Base-by-base conservation (phyloP, 805 yeast genomes). In the Pichia exigua region DNA sequence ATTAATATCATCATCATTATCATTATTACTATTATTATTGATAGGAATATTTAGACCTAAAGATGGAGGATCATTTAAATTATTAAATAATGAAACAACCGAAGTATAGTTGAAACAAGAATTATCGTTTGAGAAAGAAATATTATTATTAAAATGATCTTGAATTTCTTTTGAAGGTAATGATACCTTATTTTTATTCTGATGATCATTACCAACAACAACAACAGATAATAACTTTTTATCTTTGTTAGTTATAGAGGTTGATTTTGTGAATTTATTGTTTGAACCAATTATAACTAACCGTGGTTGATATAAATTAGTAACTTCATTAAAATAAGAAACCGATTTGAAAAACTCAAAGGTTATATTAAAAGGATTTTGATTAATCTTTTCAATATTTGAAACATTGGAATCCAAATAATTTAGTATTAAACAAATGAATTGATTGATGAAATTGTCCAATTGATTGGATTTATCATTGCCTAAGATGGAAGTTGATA, bases 261-360 rank as follows among this genome's bases (percentile, higher is more conserved):
- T 62, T 39, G 64, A 62, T 53, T 59, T 59, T 46, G 63, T 58
- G 39, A 57, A 52, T n/a, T 47, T 52, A 42, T 55, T 53, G 41
- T 61, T 59, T 12, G 67, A 61, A 12, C 71, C 72, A 5, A 79
- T 73, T 13, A 78, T 65, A 17, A 82, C 74, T 48, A 80, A 58
- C 48, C 75, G 73, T 13, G 91, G 90, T 56, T 75, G 76, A 62
- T 84, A 82, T 27, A 83, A 65, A 49, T 74, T 69, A 58, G 80
- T 69, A 65, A 78, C 73, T 56, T 83, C 84, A 54, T 72, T 71
- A 43, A 83, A 65, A 32, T 78, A 77, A 15, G 71, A 75, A 10
- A 82, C 72, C 44, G 62, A 54, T 42, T 68, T 73, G 26, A 77
- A 82, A 26, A 85, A 65, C 58, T 85, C 91, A 45, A 84, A 76